phyloP scores from a whole-genome alignment of 2,329 filamentous ascomycete species.

The Aspergillus phoenicis region DNA sequence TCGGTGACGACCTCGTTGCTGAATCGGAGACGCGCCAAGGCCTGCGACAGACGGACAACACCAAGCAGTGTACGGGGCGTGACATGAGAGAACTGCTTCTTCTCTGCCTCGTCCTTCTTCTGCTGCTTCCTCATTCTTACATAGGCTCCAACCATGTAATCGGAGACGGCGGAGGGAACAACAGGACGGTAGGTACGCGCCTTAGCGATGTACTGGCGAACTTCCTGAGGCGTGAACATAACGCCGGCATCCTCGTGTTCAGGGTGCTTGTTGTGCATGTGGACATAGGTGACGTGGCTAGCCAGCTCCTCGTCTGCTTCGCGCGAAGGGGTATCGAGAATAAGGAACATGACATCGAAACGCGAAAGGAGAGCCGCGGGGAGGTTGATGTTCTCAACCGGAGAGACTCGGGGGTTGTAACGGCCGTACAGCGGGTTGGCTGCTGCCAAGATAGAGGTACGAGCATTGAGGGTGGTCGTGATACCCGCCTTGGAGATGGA shows the following conservation, averaged over 20 bases:
- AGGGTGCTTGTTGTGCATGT: slow-evolving; percentile 94
- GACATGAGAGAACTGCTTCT: slow-evolving; percentile 91
- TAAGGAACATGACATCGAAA: slow-evolving; percentile 96
- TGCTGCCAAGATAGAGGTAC: slow-evolving; percentile 92
- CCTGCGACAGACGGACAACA: slow-evolving; percentile 89
- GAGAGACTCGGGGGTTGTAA: slow-evolving; percentile 96
- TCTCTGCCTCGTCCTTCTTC: slow-evolving; percentile 84
- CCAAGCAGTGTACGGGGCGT: slow-evolving; percentile 92
- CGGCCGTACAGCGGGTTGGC: slow-evolving; percentile 97
- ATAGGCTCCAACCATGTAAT: slow-evolving; percentile 97
- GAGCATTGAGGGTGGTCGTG: slow-evolving; percentile 92
- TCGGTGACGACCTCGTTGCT: slow-evolving; percentile 80
- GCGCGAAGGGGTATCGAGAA: slow-evolving; percentile 88
- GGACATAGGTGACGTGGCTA: slow-evolving; percentile 92
- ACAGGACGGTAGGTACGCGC: slow-evolving; percentile 86
- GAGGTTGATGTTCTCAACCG: slow-evolving; percentile 98
- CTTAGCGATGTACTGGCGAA: slow-evolving; percentile 92
- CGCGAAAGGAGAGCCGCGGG: slow-evolving; percentile 94
- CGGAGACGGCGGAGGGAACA: slow-evolving; percentile 81
- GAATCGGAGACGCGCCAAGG: slow-evolving; percentile 88
- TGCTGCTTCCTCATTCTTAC: slow-evolving; percentile 91
- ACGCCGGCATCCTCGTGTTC: slow-evolving; percentile 68
- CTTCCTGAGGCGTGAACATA: slow-evolving; percentile 90
- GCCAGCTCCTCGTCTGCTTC: slow-evolving; percentile 92
- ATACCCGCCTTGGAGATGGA: slow-evolving; percentile 90